Conservation (phyloP, 1,284 basidiomycete species). For the Microbotryomycetes sp. region DNA sequence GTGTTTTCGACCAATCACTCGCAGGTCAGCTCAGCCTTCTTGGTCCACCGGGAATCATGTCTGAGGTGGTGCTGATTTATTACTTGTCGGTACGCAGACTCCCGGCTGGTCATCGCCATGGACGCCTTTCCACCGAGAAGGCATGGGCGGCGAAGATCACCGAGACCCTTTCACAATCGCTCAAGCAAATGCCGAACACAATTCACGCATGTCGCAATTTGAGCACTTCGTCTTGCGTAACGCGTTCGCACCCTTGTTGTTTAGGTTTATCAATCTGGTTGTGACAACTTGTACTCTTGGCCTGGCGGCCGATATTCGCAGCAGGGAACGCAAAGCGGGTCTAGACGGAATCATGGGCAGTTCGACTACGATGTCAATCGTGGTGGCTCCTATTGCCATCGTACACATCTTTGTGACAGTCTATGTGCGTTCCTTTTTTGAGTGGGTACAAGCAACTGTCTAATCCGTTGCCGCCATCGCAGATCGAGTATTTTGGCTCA, state of each 20-base stretch:
- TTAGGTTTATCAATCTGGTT: constrained; percentile 74
- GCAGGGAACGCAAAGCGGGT: constrained; percentile 51
- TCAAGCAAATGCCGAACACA: constrained; percentile 7
- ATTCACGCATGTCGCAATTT: constrained; percentile 40
- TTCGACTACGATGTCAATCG: constrained; percentile 73
- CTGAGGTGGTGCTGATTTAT: too few species aligned
- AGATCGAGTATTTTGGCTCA: constrained; percentile 85
- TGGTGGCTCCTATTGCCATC: constrained; percentile 75
- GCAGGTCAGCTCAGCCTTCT: constrained; percentile 5
- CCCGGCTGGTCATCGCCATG: constrained; percentile 32
- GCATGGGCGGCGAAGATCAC: not conserved
- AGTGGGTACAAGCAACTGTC: too few species aligned
- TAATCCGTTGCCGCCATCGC: too few species aligned
- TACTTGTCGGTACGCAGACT: constrained; percentile 10
- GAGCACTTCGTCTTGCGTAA: constrained; percentile 42
- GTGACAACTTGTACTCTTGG: constrained; percentile 74
- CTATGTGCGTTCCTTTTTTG: constrained; percentile 31
- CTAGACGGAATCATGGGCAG: constrained; percentile 68
- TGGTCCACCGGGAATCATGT: not conserved
- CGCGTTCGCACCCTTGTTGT: constrained; percentile 54
- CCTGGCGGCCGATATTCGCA: constrained; percentile 67
- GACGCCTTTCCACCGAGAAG: constrained; percentile 29
- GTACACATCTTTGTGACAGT: constrained; percentile 77
- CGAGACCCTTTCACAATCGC: constrained; percentile 26
- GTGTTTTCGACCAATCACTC: constrained; percentile 33